Conservation (phyloP, 768 basidiomycete species). For the Tephrocybe sp. region DNA sequence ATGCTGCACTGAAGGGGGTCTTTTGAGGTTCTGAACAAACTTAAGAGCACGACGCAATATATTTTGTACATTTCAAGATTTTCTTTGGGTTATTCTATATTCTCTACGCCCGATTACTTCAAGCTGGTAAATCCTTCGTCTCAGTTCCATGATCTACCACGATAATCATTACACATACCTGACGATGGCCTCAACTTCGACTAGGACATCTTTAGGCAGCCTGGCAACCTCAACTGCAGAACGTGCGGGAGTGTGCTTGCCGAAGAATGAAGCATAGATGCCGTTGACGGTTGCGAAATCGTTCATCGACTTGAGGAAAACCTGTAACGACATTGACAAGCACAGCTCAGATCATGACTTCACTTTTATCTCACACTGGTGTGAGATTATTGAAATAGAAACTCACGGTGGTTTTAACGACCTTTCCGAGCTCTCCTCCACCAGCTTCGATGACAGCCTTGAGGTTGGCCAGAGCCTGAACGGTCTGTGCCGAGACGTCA, state of each 20-base stretch:
- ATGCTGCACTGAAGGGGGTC: no score
- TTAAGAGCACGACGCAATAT: background rate
- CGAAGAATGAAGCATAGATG: conserved; percentile 83
- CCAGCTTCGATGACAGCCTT: conserved; percentile 79
- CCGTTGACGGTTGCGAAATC: conserved; percentile 84
- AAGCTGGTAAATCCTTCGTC: conserved; percentile 23
- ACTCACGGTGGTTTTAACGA: conserved; percentile 89
- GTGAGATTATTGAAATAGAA: background rate
- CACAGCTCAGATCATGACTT: background rate
- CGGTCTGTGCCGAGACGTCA: conserved; percentile 69
- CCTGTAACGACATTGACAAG: conserved; percentile 48
- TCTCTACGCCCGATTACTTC: conserved; percentile 31
- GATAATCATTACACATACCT: conserved; percentile 42
- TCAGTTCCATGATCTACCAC: background rate
- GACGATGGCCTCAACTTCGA: conserved; percentile 90
- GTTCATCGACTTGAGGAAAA: conserved; percentile 90
- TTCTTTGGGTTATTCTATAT: no score
- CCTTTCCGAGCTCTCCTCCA: conserved; percentile 72
- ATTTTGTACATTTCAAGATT: no score
- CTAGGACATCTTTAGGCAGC: conserved; percentile 86
- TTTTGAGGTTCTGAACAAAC: background rate
- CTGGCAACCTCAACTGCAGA: conserved; percentile 88
- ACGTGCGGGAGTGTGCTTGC: conserved; percentile 87
- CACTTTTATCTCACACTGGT: background rate
- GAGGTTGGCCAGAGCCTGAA: conserved; percentile 85